Conservation (phyloP, 176 grass and related monocot species). For the Triticum monococcum region DNA sequence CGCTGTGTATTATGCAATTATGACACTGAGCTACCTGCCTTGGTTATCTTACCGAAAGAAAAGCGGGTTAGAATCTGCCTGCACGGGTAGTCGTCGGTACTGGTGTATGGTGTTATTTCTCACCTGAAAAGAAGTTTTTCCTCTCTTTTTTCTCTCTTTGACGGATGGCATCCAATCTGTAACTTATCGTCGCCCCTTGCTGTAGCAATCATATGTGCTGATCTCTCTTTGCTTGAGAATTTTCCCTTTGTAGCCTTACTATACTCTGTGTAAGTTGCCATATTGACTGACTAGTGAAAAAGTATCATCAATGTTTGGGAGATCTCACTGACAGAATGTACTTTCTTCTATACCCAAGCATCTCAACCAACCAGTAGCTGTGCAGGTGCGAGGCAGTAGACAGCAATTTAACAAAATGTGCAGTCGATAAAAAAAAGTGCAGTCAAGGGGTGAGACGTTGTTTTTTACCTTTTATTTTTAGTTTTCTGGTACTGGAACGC, state of each 20-base stretch:
- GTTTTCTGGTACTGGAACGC: too few species aligned
- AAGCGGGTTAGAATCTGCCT: slow-evolving; percentile 27
- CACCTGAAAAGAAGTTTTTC: slow-evolving; percentile 29
- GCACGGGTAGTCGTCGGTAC: background rate
- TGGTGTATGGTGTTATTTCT: slow-evolving; percentile 20
- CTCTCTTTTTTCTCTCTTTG: background rate
- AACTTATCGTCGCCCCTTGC: slow-evolving; percentile 15
- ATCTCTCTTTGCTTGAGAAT: slow-evolving; percentile 12
- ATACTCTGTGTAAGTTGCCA: slow-evolving; percentile 21
- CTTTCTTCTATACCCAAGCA: slow-evolving; percentile 8
- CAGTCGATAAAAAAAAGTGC: too few species aligned
- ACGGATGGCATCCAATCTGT: slow-evolving; percentile 23
- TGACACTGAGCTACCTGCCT: slow-evolving; percentile 19
- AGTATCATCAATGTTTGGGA: background rate
- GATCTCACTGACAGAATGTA: background rate
- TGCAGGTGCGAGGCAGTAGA: too few species aligned
- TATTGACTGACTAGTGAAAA: slow-evolving; percentile 22
- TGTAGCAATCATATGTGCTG: slow-evolving; percentile 18
- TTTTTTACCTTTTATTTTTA: too few species aligned
- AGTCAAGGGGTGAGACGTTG: too few species aligned
- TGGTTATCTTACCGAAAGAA: slow-evolving; percentile 28
- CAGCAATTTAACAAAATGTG: too few species aligned
- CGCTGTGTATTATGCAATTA: slow-evolving; percentile 38
- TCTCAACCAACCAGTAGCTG: background rate
- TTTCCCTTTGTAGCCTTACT: slow-evolving; percentile 24